A percentile compares a stretch with the other conserved stretches of the same genome.
phyloP scores from a whole-genome alignment of 305 asterid species.

The Andrographis paniculata region DNA sequence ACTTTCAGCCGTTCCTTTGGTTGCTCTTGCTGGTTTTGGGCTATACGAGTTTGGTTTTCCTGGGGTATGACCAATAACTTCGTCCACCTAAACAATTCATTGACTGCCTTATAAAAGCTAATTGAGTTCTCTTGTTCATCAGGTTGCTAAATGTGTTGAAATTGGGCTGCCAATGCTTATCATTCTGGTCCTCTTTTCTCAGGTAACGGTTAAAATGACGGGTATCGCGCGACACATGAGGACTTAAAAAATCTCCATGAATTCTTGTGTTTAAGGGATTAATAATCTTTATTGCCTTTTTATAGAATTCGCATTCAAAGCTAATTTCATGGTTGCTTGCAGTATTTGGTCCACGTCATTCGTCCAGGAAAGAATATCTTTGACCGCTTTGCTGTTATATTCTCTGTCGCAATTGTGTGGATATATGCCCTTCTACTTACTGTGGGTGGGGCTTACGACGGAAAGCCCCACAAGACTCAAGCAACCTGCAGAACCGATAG shows the following conservation, averaged over 20 bases:
- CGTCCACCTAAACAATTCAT: not conserved
- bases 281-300: not conserved
- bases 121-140: slow-evolving; percentile 8
- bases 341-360: slow-evolving; percentile 39
- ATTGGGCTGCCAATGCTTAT: slow-evolving; percentile 85
- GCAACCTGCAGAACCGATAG: slow-evolving; percentile 54
- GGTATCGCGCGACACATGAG: not conserved
- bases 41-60: slow-evolving; percentile 88
- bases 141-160: slow-evolving; percentile 87
- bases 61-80: slow-evolving; percentile 40
- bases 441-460: slow-evolving; percentile 45
- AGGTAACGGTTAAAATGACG: slow-evolving; percentile 32
- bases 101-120: too few species aligned
- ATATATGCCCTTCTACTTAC: slow-evolving; percentile 47
- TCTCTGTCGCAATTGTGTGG: slow-evolving; percentile 46
- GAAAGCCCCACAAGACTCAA: slow-evolving; percentile 31
- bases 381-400: slow-evolving; percentile 47
- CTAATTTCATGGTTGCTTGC: slow-evolving; percentile 16
- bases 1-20: slow-evolving; percentile 82
- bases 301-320: not conserved
- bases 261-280: not conserved
- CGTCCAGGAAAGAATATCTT: slow-evolving; percentile 34
- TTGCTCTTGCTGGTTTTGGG: slow-evolving; percentile 78
- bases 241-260: too few species aligned
- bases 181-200: slow-evolving; percentile 54